Evolutionary conservation across 164 flowering plant species (phyloP), one percentile per base, ranked within the genome.

Genomic region (Akebia trifoliata): DNA sequence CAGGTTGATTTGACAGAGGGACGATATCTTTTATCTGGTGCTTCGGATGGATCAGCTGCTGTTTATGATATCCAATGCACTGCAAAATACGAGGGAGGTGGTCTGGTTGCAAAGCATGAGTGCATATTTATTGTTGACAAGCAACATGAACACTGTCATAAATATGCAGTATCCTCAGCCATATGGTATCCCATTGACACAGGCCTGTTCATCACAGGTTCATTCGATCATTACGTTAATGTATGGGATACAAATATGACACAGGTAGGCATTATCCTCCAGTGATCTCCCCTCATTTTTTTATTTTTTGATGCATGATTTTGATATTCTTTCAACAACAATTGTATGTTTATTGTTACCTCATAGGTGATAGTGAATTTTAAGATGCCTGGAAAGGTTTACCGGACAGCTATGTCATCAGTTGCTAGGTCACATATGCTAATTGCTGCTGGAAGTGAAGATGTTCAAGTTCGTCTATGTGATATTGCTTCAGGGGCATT

Each of bases 141-240:
- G 82, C 86, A 81, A 61, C 91, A 81, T 56, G 78, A 81, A 56
- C 70, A 74, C 25, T 88, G 92, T 10, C 98, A 92, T 61, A 81
- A 81, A 49, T 89, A 82, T 66, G 83, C 88, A 20, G 39, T 92
- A 30, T 84, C 95, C 29, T 81, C 96, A 4, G 97, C 92, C 62
- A 75, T 80, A 62, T 93, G 98, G 98, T 93, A 93, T 72, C 98
- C 98, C 25, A 57, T 93, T 64, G 98, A 93, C 77, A 93, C 97
- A 1, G 98, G 97, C 26, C 70, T 93, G 22, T 90, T 93, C 51
- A 32, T 93, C 37, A 90, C 97, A 0, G 97, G 94, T 36, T 90
- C 96, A 9, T 87, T 74, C 75, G 98, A 93, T 74, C 90, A 85
- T 55, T 70, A 70, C 58, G 69, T 90, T 39, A 93, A 90, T 65